A percentile compares a stretch with the other conserved stretches of the same genome.
Evolutionary conservation across 106 monocot genomes (phyloP).

Genomic region (Dactylorhiza incarnata): DNA sequence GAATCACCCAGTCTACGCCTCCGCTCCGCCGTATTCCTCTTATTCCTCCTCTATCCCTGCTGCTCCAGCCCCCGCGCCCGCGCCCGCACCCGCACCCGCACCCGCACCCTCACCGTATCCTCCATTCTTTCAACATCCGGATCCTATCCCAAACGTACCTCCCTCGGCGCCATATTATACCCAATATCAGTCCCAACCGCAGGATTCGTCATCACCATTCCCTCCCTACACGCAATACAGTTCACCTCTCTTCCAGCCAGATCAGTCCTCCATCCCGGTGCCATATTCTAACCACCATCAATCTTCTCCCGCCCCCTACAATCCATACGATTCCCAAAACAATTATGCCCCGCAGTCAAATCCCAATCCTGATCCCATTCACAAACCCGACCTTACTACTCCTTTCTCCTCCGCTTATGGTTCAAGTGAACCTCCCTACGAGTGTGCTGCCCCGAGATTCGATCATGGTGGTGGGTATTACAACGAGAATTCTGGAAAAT

Average conservation of each 20-base stretch:
- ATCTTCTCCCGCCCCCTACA: conserved; percentile 13
- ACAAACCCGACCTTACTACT: neutral
- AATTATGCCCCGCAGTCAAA: conserved; percentile 3
- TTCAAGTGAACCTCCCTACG: conserved; percentile 29
- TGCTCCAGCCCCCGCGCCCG: neutral
- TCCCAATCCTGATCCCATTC: conserved; percentile 13
- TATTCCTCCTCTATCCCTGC: conserved; percentile 17
- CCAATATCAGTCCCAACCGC: conserved; percentile 4
- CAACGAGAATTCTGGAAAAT: conserved; percentile 14
- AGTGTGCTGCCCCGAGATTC: conserved; percentile 4
- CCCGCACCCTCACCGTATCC: neutral
- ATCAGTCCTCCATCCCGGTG: conserved; percentile 9
- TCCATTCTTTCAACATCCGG: conserved; percentile 19
- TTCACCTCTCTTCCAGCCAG: conserved; percentile 21
- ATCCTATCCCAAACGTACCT: conserved; percentile 17
- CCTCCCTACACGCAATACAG: conserved; percentile 22
- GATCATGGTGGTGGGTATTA: conserved; percentile 18
- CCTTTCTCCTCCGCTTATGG: conserved; percentile 14
- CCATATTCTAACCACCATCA: conserved; percentile 22
- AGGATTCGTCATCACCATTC: conserved; percentile 12
- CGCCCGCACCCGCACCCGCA: neutral
- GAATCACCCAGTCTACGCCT: conserved; percentile 36
- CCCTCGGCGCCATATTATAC: conserved; percentile 19
- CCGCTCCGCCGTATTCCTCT: conserved; percentile 55
- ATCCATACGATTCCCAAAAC: conserved; percentile 19